Evolutionary conservation across 768 basidiomycete genomes (phyloP).

Genomic region (Psilocybe subaeruginosa): DNA sequence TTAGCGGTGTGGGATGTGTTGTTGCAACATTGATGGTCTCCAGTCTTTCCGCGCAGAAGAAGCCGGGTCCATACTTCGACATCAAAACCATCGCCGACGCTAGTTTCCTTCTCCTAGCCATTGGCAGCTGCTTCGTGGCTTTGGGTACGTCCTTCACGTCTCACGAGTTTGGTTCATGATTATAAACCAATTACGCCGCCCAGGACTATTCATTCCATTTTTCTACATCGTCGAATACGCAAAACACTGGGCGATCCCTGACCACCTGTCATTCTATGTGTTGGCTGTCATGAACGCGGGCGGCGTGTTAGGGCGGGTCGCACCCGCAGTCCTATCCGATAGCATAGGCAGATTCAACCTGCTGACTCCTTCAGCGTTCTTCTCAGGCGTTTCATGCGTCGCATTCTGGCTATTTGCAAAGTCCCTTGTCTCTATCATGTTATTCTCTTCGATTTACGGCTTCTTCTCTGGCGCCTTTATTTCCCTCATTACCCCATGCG

Average conservation of each 20-base stretch:
- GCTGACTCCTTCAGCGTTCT: conserved; percentile 62
- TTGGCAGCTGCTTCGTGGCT: conserved; percentile 60
- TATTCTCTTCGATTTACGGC: conserved; percentile 62
- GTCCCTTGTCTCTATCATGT: conserved; percentile 41
- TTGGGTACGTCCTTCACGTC: conserved; percentile 43
- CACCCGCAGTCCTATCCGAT: conserved; percentile 68
- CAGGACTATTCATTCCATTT: conserved; percentile 73
- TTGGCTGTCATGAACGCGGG: conserved; percentile 74
- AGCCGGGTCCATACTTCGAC: conserved; percentile 29
- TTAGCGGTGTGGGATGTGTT: conserved; percentile 50
- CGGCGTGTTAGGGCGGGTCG: conserved; percentile 64
- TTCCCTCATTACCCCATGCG: conserved; percentile 66
- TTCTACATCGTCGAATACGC: conserved; percentile 72
- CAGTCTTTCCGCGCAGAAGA: conserved; percentile 31
- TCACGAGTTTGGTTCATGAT: not conserved
- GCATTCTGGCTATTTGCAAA: conserved; percentile 57
- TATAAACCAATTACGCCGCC: not conserved
- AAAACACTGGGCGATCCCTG: conserved; percentile 40
- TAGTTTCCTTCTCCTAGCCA: conserved; percentile 54
- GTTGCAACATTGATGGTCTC: conserved; percentile 51
- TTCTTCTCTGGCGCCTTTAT: conserved; percentile 72
- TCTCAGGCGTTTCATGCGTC: conserved; percentile 63
- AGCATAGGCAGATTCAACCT: conserved; percentile 68
- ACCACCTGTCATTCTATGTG: conserved; percentile 51
- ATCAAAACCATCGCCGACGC: conserved; percentile 47